Conservation (phyloP, 1,284 basidiomycete species). For the Neolentinus lepideus region DNA sequence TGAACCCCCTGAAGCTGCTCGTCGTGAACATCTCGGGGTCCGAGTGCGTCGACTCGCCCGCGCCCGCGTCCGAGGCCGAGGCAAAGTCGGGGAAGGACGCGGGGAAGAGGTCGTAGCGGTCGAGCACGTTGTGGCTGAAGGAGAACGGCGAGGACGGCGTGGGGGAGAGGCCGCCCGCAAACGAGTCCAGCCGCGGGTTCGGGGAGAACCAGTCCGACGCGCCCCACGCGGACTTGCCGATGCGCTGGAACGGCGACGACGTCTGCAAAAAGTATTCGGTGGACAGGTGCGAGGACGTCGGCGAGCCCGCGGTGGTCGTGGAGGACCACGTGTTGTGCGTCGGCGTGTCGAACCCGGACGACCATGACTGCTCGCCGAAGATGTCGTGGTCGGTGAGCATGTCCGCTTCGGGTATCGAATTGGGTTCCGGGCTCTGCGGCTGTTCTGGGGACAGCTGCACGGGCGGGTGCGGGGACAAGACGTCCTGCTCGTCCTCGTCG, state of each 20-base stretch:
- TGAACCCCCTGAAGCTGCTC: slow-evolving; percentile 65
- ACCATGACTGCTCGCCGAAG: slow-evolving; percentile 40
- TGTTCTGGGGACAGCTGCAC: slow-evolving; percentile 22
- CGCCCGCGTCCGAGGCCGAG: slow-evolving; percentile 55
- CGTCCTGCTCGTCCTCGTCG: slow-evolving; percentile 38
- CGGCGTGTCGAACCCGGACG: slow-evolving; percentile 53
- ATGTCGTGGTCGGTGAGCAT: slow-evolving; percentile 43
- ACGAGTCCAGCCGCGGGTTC: slow-evolving; percentile 68
- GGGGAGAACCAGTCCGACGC: slow-evolving; percentile 75
- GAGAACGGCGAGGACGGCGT: slow-evolving; percentile 50
- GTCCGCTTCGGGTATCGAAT: slow-evolving; percentile 31
- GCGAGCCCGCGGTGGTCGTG: slow-evolving; percentile 45
- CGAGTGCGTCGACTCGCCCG: slow-evolving; percentile 58
- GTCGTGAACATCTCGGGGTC: slow-evolving; percentile 53
- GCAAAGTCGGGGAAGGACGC: slow-evolving; percentile 44
- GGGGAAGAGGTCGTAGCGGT: slow-evolving; percentile 74
- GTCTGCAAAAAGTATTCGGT: slow-evolving; percentile 44
- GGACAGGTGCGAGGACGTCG: slow-evolving; percentile 56
- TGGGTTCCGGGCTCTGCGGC: slow-evolving; percentile 25
- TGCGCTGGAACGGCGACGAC: slow-evolving; percentile 42
- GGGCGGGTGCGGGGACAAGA: slow-evolving; percentile 3
- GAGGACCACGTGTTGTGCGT: slow-evolving; percentile 51
- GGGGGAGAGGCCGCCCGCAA: slow-evolving; percentile 27
- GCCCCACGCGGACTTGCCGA: slow-evolving; percentile 80
- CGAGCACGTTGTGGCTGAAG: slow-evolving; percentile 62